Conservation (phyloP, 768 basidiomycete species). For the Lactarius sp. region DNA sequence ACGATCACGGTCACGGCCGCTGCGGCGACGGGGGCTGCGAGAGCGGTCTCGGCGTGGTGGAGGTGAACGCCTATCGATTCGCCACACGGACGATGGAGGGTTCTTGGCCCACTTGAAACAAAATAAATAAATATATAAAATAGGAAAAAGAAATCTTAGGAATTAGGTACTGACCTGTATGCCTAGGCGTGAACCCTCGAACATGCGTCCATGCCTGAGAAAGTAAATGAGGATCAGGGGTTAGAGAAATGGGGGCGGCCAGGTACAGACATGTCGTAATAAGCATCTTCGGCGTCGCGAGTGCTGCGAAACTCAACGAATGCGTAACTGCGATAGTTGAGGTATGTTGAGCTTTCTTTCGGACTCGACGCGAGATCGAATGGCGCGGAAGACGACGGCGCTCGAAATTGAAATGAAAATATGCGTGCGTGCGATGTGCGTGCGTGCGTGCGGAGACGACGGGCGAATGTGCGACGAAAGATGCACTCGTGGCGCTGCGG, state of each 20-base stretch:
- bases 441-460: slow-evolving; percentile 20
- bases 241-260: neutral
- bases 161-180: slow-evolving; percentile 53
- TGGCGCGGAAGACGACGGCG: slow-evolving; percentile 28
- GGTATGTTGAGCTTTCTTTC: slow-evolving; percentile 55
- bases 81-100: slow-evolving; percentile 80
- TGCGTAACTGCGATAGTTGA: slow-evolving; percentile 62
- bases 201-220: slow-evolving; percentile 66
- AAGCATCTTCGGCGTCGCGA: slow-evolving; percentile 78
- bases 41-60: slow-evolving; percentile 34
- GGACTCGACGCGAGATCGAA: slow-evolving; percentile 28
- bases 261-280: slow-evolving; percentile 65
- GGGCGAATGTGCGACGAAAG: slow-evolving; percentile 26
- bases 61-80: slow-evolving; percentile 56
- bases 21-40: slow-evolving; percentile 46
- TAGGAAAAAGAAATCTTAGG: neutral
- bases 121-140: neutral
- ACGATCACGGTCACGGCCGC: slow-evolving; percentile 28
- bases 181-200: slow-evolving; percentile 69
- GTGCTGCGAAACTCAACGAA: slow-evolving; percentile 80
- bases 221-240: neutral
- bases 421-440: slow-evolving; percentile 10
- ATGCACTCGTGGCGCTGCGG: slow-evolving; percentile 26
- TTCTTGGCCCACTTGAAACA: slow-evolving; percentile 67
- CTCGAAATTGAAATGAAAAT: slow-evolving; percentile 26